Evolutionary conservation across 1,139 yeast species (phyloP).

Genomic region (Pichia sp.): DNA sequence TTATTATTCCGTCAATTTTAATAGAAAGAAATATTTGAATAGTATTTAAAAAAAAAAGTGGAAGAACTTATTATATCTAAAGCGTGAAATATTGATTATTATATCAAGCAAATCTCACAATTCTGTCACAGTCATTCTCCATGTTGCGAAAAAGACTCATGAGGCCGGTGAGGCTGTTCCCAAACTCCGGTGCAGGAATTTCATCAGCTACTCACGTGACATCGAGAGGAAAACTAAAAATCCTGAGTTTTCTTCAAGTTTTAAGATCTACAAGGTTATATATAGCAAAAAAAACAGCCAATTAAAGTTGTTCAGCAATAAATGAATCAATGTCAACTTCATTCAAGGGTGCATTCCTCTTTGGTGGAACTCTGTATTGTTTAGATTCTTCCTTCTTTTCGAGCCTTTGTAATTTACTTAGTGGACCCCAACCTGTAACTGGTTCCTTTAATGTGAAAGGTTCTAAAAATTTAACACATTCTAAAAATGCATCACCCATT

Average conservation of each 20-base stretch:
- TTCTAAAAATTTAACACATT: constrained; percentile 51
- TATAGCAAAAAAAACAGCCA: not conserved
- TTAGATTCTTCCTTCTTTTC: constrained; percentile 37
- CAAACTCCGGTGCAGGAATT: constrained; percentile 13
- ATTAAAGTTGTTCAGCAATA: constrained; percentile 53
- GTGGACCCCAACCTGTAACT: constrained; percentile 64
- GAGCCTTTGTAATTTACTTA: constrained; percentile 46
- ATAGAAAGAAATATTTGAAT: too few species aligned
- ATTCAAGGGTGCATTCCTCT: constrained; percentile 55
- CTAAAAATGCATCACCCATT: constrained; percentile 56
- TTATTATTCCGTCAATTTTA: too few species aligned
- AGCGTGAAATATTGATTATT: too few species aligned
- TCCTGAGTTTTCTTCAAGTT: not conserved
- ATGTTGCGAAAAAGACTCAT: too few species aligned
- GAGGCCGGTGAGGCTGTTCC: too few species aligned
- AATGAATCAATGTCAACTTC: constrained; percentile 66
- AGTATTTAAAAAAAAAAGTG: not conserved
- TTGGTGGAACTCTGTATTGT: constrained; percentile 42
- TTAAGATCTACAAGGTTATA: too few species aligned
- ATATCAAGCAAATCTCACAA: too few species aligned
- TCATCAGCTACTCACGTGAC: too few species aligned
- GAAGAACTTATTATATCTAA: too few species aligned
- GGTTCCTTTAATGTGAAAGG: constrained; percentile 68
- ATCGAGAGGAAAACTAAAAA: not conserved
- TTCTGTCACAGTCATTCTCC: too few species aligned